Evolutionary conservation across 805 yeast species (phyloP), one percentile per base, ranked within the genome.

Genomic region (Candida taoyuanica): DNA sequence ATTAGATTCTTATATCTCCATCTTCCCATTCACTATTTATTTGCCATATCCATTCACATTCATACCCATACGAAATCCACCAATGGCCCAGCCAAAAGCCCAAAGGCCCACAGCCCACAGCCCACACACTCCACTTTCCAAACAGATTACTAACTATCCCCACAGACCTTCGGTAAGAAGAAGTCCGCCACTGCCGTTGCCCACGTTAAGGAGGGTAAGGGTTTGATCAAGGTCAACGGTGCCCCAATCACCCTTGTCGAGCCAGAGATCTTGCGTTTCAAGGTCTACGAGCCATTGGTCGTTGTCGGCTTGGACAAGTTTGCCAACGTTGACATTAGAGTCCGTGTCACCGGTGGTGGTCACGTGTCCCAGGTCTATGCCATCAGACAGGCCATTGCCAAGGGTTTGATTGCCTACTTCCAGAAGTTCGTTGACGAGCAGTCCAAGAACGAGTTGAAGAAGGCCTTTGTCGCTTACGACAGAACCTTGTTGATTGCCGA

Each of bases 181-280:
- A 93, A 85, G 81, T 85, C 96, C 70, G 98, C 98, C 67, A 93
- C 98, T 65, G 98, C 98, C 68, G 98, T 93, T 70, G 98, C 98
- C 75, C 96, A 88, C 77, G 95, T 91, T 64, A 88, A 88, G 80
- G 89, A 93, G 76, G 98, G 98, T 76, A 86, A 84, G 76, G 98
- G 98, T 77, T 85, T 93, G 71, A 83, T 93, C 79, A 93, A 93
- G 81, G 94, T 93, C 63, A 93, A 93, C 81, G 98, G 98, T 74
- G 75, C 91, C 64, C 98, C 98, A 78, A 91, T 93, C 83, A 85
- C 96, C 70, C 83, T 93, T 64, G 98, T 93, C 63, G 85, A 93
- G 76, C 98, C 98, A 71, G 98, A 91, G 79, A 85, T 89, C 73
- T 81, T 93, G 67, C 85, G 98, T 76, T 88, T 89, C 91, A 93